Percentiles rank a stretch among this genome's conserved stretches.
Conservation (phyloP, 345 rosid genomes). For the Acer yangbiense region DNA sequence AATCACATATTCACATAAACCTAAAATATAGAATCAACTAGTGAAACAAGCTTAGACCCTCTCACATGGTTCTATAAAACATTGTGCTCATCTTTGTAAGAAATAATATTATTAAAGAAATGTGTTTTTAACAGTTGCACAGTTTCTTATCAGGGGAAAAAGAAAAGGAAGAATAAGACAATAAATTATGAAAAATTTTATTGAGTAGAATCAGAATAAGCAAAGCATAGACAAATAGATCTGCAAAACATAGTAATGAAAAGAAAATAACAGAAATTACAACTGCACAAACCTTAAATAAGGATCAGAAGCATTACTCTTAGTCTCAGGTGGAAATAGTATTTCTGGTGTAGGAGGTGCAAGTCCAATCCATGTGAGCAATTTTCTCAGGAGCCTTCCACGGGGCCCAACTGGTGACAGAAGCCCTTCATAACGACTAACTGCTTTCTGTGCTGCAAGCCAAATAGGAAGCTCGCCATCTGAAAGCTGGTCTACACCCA, state of each 20-base stretch:
- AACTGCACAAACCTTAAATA: slow-evolving; percentile 62
- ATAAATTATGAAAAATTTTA: neutral
- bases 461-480: slow-evolving; percentile 78
- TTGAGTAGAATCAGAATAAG: slow-evolving; percentile 15
- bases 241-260: neutral
- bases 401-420: slow-evolving; percentile 90
- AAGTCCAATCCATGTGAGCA: slow-evolving; percentile 77
- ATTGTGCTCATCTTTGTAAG: neutral
- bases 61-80: neutral
- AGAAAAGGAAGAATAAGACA: neutral
- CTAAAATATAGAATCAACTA: neutral
- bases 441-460: slow-evolving; percentile 93
- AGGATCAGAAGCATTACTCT: slow-evolving; percentile 61
- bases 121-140: neutral
- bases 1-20: neutral
- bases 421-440: slow-evolving; percentile 81
- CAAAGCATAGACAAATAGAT: slow-evolving; percentile 14
- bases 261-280: slow-evolving; percentile 9
- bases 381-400: slow-evolving; percentile 72
- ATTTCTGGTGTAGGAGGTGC: slow-evolving; percentile 60
- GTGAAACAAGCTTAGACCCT: neutral
- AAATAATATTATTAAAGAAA: neutral
- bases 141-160: neutral
- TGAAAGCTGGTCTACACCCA: slow-evolving; percentile 48
- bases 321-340: slow-evolving; percentile 54